These are phyloP conservation scores for Fragaria vesca DNA, from an alignment of 306 rosid genomes.

Conservation along the genomic window DNA sequence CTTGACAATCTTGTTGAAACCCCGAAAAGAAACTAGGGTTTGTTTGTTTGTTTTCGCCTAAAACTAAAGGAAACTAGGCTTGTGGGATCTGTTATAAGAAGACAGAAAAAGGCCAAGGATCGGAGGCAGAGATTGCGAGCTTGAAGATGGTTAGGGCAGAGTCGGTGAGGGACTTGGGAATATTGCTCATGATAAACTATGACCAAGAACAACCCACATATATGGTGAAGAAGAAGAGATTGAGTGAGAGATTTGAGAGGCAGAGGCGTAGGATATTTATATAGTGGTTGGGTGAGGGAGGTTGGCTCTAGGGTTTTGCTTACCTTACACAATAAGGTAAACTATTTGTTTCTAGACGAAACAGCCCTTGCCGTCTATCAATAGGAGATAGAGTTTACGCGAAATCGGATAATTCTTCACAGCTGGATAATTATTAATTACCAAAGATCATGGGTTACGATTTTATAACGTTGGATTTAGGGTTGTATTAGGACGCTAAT, in stretches of 20 bases:
- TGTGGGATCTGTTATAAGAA: slow-evolving; percentile 43
- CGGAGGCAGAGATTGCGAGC: slow-evolving; percentile 79
- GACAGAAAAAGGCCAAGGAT: slow-evolving; percentile 92
- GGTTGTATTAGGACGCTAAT: background rate
- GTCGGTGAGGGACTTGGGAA: slow-evolving; percentile 82
- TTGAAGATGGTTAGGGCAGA: slow-evolving; percentile 65
- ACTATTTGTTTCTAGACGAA: background rate
- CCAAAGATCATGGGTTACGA: background rate
- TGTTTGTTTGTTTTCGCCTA: background rate
- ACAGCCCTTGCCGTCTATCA: background rate
- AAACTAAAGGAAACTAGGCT: background rate
- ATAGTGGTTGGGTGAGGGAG: background rate
- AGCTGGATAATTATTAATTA: background rate
- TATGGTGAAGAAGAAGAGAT: background rate
- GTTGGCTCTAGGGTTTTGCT: slow-evolving; percentile 46
- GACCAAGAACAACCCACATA: slow-evolving; percentile 45
- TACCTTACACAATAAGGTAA: slow-evolving; percentile 45
- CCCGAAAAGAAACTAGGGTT: background rate
- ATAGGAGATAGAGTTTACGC: slow-evolving; percentile 6
- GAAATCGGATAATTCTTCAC: background rate
- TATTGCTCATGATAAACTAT: slow-evolving; percentile 71
- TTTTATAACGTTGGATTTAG: background rate
- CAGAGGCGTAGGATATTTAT: slow-evolving; percentile 25
- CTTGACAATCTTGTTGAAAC: background rate
- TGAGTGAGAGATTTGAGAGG: slow-evolving; percentile 29